Conservation (phyloP, 371 early-diverging fungal genomes). For the Mortierella sp. region DNA sequence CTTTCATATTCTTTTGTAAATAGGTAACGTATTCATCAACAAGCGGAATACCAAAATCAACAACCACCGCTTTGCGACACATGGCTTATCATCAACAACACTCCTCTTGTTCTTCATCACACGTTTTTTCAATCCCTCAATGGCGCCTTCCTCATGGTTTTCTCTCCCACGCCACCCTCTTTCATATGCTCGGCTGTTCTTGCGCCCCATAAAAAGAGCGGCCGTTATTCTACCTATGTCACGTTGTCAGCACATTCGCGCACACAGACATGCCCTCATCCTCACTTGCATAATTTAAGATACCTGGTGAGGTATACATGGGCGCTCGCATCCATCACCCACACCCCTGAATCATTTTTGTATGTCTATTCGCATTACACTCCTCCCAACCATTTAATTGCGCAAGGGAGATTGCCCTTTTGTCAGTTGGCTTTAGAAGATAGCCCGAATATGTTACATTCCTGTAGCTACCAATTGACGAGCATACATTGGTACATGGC, state of each 20-base stretch:
- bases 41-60: background rate
- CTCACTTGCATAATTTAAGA: background rate
- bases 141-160: background rate
- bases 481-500: background rate
- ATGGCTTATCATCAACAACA: background rate
- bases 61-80: background rate
- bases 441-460: background rate
- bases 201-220: background rate
- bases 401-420: background rate
- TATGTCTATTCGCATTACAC: background rate
- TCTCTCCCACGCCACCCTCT: background rate
- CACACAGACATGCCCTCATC: background rate
- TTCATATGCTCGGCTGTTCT: conserved; percentile 4
- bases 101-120: background rate
- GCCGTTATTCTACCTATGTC: background rate
- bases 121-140: background rate
- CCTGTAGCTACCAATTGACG: background rate
- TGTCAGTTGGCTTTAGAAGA: background rate
- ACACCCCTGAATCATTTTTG: background rate
- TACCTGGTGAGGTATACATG: conserved; percentile 2
- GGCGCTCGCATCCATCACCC: background rate
- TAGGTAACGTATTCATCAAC: conserved; percentile 3
- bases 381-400: background rate
- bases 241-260: background rate
- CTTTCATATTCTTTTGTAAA: conserved; percentile 9